Evolutionary conservation across 495 filamentous ascomycete genomes (phyloP), one percentile per base, ranked within the genome.

Genomic region (Lasiosphaeria ovina): DNA sequence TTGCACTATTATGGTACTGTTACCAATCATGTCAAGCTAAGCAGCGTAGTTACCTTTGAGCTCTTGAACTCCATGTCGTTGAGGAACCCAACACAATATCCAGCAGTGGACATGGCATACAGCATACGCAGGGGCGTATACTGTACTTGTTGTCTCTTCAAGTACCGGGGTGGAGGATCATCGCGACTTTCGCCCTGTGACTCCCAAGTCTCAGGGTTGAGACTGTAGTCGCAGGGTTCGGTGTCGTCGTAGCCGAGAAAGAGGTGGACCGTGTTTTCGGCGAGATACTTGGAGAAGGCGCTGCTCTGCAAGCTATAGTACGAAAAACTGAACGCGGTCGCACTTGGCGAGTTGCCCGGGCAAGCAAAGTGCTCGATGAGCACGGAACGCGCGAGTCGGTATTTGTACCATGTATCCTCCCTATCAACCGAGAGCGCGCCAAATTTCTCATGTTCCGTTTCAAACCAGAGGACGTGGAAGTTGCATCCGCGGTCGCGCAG

Each of bases 401-500:
- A 90, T 58, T 85, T 85, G 36, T 75, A 68, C 17, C 62, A 59
- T 3, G 5, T 47, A n/a, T 51, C 42, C 6, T 51, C 24, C 24
- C 49, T 51, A 31, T n/a, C 49, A 2, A 8, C 55, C 0, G 68
- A 51, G 40, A 9, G 82, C 24, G 24, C 24, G 24, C 24, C 24
- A 24, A 83, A 49, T 83, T 60, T 62, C 78, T 83, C 62, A 34
- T 66, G 61, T 58, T 84, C 73, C 35, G 77, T 61, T 16, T 85
- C 78, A 66, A 92, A 87, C 69, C 90, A 93, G 4, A 85, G 79
- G 54, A 92, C 70, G 33, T 90, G 78, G 64, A 89, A 91, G 49
- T 79, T 79, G 68, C 88, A 92, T 55, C 85, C 84, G 47, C 87
- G 76, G 49, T 80, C 74, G 40, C 73, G 66, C 12, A 92, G 77